phyloP scores from a whole-genome alignment of 106 monocot species.

The Agapanthus africanus region DNA sequence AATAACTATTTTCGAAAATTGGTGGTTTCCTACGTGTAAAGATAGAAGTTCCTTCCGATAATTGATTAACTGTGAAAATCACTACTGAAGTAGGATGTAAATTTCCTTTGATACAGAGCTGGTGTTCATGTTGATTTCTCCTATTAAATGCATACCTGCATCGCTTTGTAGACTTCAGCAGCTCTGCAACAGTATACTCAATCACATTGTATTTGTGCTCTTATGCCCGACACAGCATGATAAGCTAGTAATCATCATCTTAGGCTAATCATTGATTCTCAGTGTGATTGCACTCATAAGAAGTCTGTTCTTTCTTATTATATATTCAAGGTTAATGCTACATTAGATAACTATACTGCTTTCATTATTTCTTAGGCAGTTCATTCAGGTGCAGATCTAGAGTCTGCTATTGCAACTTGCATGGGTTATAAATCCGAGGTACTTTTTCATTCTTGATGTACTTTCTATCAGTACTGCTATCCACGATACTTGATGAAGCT shows the following conservation, averaged over 20 bases:
- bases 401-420: slow-evolving; percentile 94
- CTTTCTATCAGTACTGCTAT: neutral
- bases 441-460: neutral
- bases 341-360: neutral
- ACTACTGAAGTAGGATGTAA: neutral
- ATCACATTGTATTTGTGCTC: neutral
- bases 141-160: neutral
- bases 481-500: slow-evolving; percentile 8
- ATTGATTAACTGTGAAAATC: neutral
- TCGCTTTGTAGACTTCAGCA: neutral
- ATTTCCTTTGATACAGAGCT: neutral
- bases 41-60: neutral
- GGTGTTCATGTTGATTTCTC: neutral
- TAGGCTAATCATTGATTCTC: neutral
- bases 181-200: neutral
- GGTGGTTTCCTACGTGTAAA: too few relatives aligned
- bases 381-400: slow-evolving; percentile 98
- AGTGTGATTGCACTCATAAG: neutral
- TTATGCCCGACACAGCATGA: neutral
- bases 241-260: neutral
- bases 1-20: neutral
- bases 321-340: neutral
- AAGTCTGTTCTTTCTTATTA: neutral
- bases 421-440: slow-evolving; percentile 92
- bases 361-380: slow-evolving; percentile 55